A percentile compares a stretch with the other conserved stretches of the same genome.
These are phyloP conservation scores for Penicillium odoratum DNA, from an alignment of 495 filamentous ascomycete genomes.

Conservation along the genomic window DNA sequence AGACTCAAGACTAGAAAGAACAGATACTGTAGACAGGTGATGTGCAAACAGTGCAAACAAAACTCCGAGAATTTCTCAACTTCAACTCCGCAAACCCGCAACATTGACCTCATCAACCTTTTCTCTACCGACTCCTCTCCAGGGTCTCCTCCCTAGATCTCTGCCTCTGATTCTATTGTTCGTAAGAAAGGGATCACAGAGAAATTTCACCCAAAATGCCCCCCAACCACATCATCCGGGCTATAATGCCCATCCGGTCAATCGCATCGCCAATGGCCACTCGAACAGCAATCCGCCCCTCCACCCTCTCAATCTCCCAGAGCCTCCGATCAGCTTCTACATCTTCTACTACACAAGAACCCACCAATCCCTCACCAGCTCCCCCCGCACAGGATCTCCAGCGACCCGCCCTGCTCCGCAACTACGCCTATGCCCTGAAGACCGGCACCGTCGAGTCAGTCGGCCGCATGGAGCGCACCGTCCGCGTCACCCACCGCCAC, in stretches of 20 bases:
- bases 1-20: neutral
- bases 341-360: constrained; percentile 16
- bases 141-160: constrained; percentile 1
- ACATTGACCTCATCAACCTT: constrained; percentile 3
- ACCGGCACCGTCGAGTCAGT: constrained; percentile 48
- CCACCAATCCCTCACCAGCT: constrained; percentile 3
- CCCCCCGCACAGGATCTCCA: constrained; percentile 18
- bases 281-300: constrained; percentile 25
- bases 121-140: constrained; percentile 5
- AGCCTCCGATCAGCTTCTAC: constrained; percentile 18
- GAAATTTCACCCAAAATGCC: constrained; percentile 25
- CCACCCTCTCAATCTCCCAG: constrained; percentile 19
- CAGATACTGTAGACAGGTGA: no score
- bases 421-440: constrained; percentile 40
- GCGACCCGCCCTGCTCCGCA: constrained; percentile 35
- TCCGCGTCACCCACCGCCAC: constrained; percentile 40
- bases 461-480: constrained; percentile 48
- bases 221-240: constrained; percentile 38
- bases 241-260: constrained; percentile 38
- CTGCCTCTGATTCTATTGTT: neutral
- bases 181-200: neutral
- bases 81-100: constrained; percentile 29
- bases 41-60: constrained; percentile 45
- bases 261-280: constrained; percentile 28
- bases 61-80: constrained; percentile 38